phyloP scores from a whole-genome alignment of 371 early-diverging fungal genomes.

The Mortierella sp. region DNA sequence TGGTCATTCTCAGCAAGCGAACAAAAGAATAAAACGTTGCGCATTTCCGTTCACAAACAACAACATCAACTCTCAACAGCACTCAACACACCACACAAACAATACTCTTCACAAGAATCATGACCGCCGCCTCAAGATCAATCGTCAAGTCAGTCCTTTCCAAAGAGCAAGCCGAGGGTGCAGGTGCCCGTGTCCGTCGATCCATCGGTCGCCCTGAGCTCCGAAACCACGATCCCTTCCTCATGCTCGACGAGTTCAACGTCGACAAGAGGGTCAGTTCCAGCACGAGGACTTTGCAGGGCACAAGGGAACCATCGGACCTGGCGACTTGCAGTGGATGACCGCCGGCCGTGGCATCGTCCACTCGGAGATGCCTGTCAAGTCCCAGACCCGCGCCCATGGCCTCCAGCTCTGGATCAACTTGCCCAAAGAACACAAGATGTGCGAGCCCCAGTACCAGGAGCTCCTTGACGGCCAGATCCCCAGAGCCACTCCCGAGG shows the following conservation, averaged over 20 bases:
- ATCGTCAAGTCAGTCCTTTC: conserved; percentile 16
- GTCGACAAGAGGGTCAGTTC: conserved; percentile 71
- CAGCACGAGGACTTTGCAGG: conserved; percentile 89
- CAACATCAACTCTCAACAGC: neutral
- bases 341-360: conserved; percentile 76
- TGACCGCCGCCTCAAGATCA: neutral
- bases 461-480: conserved; percentile 68
- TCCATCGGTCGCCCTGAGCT: conserved; percentile 9
- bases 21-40: neutral
- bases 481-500: conserved; percentile 61
- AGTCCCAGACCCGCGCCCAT: conserved; percentile 60
- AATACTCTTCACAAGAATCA: neutral
- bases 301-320: conserved; percentile 76
- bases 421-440: conserved; percentile 73
- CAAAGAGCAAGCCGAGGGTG: conserved; percentile 12
- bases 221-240: conserved; percentile 7
- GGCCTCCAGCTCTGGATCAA: conserved; percentile 85
- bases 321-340: conserved; percentile 78
- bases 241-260: conserved; percentile 76
- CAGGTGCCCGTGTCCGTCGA: conserved; percentile 10
- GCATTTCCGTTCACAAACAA: neutral
- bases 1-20: neutral
- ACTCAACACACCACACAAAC: neutral
- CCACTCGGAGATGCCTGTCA: conserved; percentile 74
- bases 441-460: conserved; percentile 77